Conservation (phyloP, 208 protist species). For the Herpetomonas tarakana region DNA sequence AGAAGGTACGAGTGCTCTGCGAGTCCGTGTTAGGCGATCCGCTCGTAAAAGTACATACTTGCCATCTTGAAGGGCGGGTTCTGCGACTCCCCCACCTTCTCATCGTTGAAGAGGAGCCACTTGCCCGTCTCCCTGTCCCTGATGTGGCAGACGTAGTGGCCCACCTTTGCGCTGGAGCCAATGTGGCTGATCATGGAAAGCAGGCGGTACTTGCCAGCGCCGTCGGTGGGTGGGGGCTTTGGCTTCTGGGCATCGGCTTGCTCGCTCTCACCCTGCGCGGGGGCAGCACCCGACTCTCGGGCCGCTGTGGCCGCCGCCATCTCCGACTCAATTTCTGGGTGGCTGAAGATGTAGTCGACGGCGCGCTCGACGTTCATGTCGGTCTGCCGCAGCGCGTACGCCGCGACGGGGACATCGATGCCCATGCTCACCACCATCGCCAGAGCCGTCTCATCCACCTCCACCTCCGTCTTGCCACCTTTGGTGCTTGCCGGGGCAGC, state of each 20-base stretch:
- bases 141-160: constrained; percentile 92
- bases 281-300: background rate
- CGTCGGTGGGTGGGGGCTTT: constrained; percentile 32
- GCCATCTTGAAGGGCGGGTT: constrained; percentile 90
- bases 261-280: background rate
- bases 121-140: constrained; percentile 56
- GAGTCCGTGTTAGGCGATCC: constrained; percentile 18
- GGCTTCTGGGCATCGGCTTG: background rate
- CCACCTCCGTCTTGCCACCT: constrained; percentile 1
- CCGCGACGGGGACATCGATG: constrained; percentile 63
- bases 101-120: constrained; percentile 96
- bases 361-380: constrained; percentile 93
- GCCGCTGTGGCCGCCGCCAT: constrained; percentile 12
- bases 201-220: constrained; percentile 65
- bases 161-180: constrained; percentile 77
- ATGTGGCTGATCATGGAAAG: constrained; percentile 91
- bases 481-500: background rate
- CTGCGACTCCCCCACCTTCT: constrained; percentile 89
- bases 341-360: constrained; percentile 96
- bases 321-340: constrained; percentile 75
- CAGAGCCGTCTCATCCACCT: constrained; percentile 75
- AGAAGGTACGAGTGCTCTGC: too few relatives aligned
- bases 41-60: constrained; percentile 92
- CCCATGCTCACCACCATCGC: constrained; percentile 87
- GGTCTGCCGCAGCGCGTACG: constrained; percentile 83